These are phyloP conservation scores for Carex scoparia DNA, from an alignment of 176 grass and related monocot genomes.

Conservation along the genomic window DNA sequence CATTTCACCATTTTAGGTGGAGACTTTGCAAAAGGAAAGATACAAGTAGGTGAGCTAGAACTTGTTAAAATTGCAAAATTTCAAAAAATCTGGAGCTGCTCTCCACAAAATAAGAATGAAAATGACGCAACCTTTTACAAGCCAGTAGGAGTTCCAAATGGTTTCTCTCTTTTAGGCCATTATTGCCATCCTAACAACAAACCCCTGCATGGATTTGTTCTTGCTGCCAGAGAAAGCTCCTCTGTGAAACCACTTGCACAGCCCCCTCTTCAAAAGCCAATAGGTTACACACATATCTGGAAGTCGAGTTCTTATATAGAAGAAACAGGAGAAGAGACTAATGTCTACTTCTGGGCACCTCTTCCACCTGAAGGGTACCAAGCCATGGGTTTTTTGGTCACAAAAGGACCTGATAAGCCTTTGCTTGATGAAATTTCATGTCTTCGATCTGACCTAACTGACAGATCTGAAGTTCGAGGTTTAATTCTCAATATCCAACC, in stretches of 20 bases:
- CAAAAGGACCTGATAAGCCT: slow-evolving; percentile 40
- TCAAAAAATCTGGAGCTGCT: slow-evolving; percentile 58
- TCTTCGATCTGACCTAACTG: slow-evolving; percentile 64
- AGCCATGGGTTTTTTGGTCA: slow-evolving; percentile 51
- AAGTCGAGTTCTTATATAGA: slow-evolving; percentile 30
- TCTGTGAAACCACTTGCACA: neutral
- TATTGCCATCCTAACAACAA: slow-evolving; percentile 51
- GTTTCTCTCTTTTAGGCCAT: slow-evolving; percentile 65
- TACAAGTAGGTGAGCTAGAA: slow-evolving; percentile 60
- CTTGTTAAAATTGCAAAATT: slow-evolving; percentile 46
- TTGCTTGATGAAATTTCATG: slow-evolving; percentile 43
- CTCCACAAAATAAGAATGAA: slow-evolving; percentile 2
- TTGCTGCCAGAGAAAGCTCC: slow-evolving; percentile 44
- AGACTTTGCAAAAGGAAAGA: slow-evolving; percentile 57
- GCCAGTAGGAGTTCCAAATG: slow-evolving; percentile 41
- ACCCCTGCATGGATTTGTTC: slow-evolving; percentile 57
- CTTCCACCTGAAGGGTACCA: slow-evolving; percentile 50
- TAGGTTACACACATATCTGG: slow-evolving; percentile 56
- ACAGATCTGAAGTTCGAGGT: slow-evolving; percentile 47
- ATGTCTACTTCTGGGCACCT: slow-evolving; percentile 67
- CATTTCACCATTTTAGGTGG: slow-evolving; percentile 33
- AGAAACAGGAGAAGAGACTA: neutral
- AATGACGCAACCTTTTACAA: slow-evolving; percentile 52
- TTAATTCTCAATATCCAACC: slow-evolving; percentile 42
- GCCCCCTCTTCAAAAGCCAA: slow-evolving; percentile 38